Evolutionary conservation across 495 filamentous ascomycete genomes (phyloP).

Genomic region (Amphirosellinia nigrospora): DNA sequence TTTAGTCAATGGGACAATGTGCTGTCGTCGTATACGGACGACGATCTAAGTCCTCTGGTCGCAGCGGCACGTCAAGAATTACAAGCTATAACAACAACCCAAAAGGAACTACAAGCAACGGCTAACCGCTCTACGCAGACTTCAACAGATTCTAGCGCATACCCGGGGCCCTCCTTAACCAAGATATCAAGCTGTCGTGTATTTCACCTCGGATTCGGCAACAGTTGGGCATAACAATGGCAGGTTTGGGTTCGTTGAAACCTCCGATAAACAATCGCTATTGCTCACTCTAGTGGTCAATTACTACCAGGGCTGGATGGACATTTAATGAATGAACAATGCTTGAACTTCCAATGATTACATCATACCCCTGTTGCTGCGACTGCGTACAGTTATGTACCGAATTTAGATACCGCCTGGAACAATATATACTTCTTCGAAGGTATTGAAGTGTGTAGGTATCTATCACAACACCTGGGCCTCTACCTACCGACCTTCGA

Average conservation of each 20-base stretch:
- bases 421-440: neutral
- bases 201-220: neutral
- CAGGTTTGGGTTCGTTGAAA: too few species aligned
- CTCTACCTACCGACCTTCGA: neutral
- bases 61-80: conserved; percentile 68
- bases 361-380: too few species aligned
- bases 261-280: neutral
- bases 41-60: conserved; percentile 67
- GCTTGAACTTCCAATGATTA: neutral
- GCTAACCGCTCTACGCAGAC: conserved; percentile 32
- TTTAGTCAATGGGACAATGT: conserved; percentile 65
- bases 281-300: neutral
- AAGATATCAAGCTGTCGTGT: neutral
- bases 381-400: neutral
- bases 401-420: neutral
- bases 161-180: conserved; percentile 22
- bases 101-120: conserved; percentile 11
- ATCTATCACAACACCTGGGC: neutral
- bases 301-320: neutral
- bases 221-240: neutral
- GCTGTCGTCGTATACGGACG: conserved; percentile 71
- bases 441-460: neutral
- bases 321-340: neutral
- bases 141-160: conserved; percentile 35
- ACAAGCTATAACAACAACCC: conserved; percentile 34